Evolutionary conservation across 805 yeast species (phyloP).

Genomic region (Candida koratica): DNA sequence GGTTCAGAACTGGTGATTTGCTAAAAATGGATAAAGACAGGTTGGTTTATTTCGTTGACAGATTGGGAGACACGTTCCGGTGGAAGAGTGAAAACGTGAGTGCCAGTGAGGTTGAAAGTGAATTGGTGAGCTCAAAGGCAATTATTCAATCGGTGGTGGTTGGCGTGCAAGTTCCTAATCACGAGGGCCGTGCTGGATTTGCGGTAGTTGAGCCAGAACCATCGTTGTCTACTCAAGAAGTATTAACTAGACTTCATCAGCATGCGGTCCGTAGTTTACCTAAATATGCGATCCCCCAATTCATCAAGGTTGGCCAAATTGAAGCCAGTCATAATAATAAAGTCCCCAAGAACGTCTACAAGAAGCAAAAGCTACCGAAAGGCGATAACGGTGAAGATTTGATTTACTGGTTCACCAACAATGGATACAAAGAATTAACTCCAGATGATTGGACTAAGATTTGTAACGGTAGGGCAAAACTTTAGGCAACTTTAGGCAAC

Average conservation of each 20-base stretch:
- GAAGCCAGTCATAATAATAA: constrained; percentile 78
- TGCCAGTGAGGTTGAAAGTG: constrained; percentile 88
- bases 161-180: constrained; percentile 77
- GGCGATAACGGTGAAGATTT: constrained; percentile 57
- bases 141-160: constrained; percentile 78
- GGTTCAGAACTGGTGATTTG: constrained; percentile 86
- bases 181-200: constrained; percentile 94
- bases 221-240: constrained; percentile 24
- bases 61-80: constrained; percentile 92
- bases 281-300: constrained; percentile 80
- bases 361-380: constrained; percentile 64
- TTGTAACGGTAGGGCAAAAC: constrained; percentile 36
- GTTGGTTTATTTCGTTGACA: constrained; percentile 77
- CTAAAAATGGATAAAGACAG: constrained; percentile 65
- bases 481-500: constrained; percentile 20
- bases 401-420: constrained; percentile 66
- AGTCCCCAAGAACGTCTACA: constrained; percentile 64
- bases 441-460: constrained; percentile 51
- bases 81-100: constrained; percentile 97
- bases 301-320: constrained; percentile 61
- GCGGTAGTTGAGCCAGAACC: constrained; percentile 63
- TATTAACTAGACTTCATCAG: constrained; percentile 25
- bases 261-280: constrained; percentile 52
- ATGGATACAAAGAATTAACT: constrained; percentile 55
- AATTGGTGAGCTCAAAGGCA: constrained; percentile 45